phyloP scores from a whole-genome alignment of 805 yeast genomes.

The Pichia scutulata region DNA sequence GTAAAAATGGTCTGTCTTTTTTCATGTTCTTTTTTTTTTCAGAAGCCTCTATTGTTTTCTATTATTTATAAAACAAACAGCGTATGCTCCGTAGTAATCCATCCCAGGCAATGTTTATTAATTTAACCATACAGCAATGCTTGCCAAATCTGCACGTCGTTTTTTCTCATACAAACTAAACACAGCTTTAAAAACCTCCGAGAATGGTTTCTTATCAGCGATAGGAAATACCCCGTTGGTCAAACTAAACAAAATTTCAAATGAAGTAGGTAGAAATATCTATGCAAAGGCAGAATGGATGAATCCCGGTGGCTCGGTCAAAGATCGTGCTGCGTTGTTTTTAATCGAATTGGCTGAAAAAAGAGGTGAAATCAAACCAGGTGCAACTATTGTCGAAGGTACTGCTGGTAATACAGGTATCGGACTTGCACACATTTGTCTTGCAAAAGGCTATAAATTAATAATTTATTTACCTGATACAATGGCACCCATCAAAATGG shows the following conservation, averaged over 20 bases:
- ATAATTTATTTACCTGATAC: conserved; percentile 90
- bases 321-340: conserved; percentile 82
- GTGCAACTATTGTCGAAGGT: conserved; percentile 88
- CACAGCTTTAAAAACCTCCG: conserved; percentile 58
- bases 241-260: conserved; percentile 47
- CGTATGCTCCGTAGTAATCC: no score
- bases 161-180: conserved; percentile 29
- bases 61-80: no score
- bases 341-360: conserved; percentile 72
- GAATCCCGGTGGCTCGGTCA: conserved; percentile 92
- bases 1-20: background rate
- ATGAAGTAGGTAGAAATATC: conserved; percentile 59
- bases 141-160: background rate
- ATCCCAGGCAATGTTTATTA: no score
- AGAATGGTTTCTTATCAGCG: conserved; percentile 68
- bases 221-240: conserved; percentile 89
- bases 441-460: conserved; percentile 78
- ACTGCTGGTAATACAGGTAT: conserved; percentile 97
- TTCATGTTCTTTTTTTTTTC: no score
- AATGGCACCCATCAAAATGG: conserved; percentile 73
- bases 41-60: no score
- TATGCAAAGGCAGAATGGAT: conserved; percentile 88
- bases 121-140: background rate
- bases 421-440: conserved; percentile 76
- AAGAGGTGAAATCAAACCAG: conserved; percentile 55